These are phyloP conservation scores for Aspergillus saccharolyticus DNA, from an alignment of 495 filamentous ascomycete genomes.

Conservation along the genomic window DNA sequence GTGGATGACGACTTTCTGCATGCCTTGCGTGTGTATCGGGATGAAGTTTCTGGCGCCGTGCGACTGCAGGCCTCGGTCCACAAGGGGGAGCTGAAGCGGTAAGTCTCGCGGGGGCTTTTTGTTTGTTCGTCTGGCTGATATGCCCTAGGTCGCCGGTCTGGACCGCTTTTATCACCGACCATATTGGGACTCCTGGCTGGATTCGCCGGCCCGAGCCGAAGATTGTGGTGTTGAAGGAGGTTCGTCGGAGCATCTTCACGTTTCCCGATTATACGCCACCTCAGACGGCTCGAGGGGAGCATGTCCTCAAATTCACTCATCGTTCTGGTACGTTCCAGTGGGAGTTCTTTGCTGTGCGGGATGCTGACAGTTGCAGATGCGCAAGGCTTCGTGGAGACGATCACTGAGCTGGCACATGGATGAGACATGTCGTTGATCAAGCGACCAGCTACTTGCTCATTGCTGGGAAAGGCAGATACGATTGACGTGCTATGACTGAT, in stretches of 20 bases:
- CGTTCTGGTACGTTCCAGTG: constrained; percentile 31
- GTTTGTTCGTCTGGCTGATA: background rate
- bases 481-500: constrained; percentile 6
- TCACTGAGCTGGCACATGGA: constrained; percentile 11
- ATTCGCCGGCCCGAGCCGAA: constrained; percentile 44
- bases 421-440: background rate
- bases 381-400: constrained; percentile 21
- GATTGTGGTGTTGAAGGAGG: constrained; percentile 55
- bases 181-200: constrained; percentile 54
- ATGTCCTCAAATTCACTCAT: constrained; percentile 36
- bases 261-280: constrained; percentile 48
- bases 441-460: background rate
- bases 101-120: constrained; percentile 8
- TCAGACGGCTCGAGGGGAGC: constrained; percentile 28
- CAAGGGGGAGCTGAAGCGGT: constrained; percentile 39
- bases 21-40: constrained; percentile 65
- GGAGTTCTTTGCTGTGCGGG: background rate
- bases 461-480: background rate
- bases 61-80: constrained; percentile 50
- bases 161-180: constrained; percentile 69
- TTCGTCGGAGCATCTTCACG: constrained; percentile 60
- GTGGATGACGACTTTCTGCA: constrained; percentile 66
- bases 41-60: constrained; percentile 57
- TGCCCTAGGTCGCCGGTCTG: constrained; percentile 54
- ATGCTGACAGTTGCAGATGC: constrained; percentile 29